These are phyloP conservation scores for Lachancea nothofagi DNA, from an alignment of 805 yeast species.

Conservation along the genomic window DNA sequence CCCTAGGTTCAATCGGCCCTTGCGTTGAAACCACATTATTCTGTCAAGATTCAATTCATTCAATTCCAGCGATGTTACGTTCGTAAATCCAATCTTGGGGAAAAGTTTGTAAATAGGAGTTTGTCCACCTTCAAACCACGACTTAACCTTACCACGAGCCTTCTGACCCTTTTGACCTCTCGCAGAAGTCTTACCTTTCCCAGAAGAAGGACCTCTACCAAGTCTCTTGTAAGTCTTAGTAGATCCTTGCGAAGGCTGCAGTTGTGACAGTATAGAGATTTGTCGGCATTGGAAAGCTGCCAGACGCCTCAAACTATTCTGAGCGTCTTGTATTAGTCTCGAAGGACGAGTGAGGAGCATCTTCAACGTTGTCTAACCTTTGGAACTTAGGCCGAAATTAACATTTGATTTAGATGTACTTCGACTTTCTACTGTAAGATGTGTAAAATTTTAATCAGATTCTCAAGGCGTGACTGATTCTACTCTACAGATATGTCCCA, in stretches of 20 bases:
- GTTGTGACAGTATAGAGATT: slow-evolving; percentile 45
- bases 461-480: no score
- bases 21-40: slow-evolving; percentile 64
- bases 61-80: slow-evolving; percentile 50
- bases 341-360: slow-evolving; percentile 4
- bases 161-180: slow-evolving; percentile 99
- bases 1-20: slow-evolving; percentile 54
- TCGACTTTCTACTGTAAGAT: no score
- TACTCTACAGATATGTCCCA: neutral
- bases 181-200: slow-evolving; percentile 90
- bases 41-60: slow-evolving; percentile 59
- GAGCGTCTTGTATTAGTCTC: neutral
- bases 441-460: no score
- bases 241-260: slow-evolving; percentile 59
- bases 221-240: slow-evolving; percentile 60
- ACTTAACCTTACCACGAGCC: slow-evolving; percentile 84
- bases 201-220: slow-evolving; percentile 95
- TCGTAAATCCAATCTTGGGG: slow-evolving; percentile 84
- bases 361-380: no score
- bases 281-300: slow-evolving; percentile 25
- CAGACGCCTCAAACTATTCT: neutral
- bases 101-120: slow-evolving; percentile 81
- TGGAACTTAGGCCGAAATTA: no score
- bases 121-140: slow-evolving; percentile 99
- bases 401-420: no score